A percentile compares a stretch with the other conserved stretches of the same genome.
Evolutionary conservation across 306 rosid genomes (phyloP).

Genomic region (Begonia loranthoides): DNA sequence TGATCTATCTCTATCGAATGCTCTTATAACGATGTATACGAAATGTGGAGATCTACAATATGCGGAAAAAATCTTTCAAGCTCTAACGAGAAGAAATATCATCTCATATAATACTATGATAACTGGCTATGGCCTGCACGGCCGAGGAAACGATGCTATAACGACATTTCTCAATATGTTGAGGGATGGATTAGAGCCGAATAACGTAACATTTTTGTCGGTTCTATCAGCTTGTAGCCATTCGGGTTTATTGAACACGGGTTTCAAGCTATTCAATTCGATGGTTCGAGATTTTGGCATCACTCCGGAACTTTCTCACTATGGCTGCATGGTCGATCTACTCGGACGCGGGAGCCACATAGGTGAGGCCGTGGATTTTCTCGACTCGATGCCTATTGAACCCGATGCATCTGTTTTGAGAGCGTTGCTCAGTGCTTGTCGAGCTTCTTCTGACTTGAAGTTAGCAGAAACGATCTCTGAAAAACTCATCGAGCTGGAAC

Average conservation of each 20-base stretch:
- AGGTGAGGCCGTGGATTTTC: slow-evolving; percentile 25
- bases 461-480: slow-evolving; percentile 20
- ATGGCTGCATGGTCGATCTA: slow-evolving; percentile 36
- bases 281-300: slow-evolving; percentile 26
- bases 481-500: slow-evolving; percentile 33
- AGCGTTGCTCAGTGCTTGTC: slow-evolving; percentile 37
- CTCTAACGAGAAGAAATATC: slow-evolving; percentile 15
- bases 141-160: slow-evolving; percentile 27
- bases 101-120: slow-evolving; percentile 39
- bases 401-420: slow-evolving; percentile 39
- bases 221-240: slow-evolving; percentile 43
- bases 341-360: slow-evolving; percentile 34
- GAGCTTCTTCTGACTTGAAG: slow-evolving; percentile 8
- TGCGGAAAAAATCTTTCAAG: slow-evolving; percentile 24
- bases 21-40: slow-evolving; percentile 28
- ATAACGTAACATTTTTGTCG: slow-evolving; percentile 21
- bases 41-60: slow-evolving; percentile 30
- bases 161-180: slow-evolving; percentile 20
- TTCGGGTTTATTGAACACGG: slow-evolving; percentile 23
- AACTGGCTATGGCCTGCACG: slow-evolving; percentile 28
- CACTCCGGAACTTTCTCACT: slow-evolving; percentile 30
- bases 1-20: slow-evolving; percentile 24
- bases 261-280: slow-evolving; percentile 24
- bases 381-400: slow-evolving; percentile 22
- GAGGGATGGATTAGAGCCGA: slow-evolving; percentile 25